Base-by-base conservation (phyloP, 2,329 filamentous ascomycete genomes). In the Septoria linicola region DNA sequence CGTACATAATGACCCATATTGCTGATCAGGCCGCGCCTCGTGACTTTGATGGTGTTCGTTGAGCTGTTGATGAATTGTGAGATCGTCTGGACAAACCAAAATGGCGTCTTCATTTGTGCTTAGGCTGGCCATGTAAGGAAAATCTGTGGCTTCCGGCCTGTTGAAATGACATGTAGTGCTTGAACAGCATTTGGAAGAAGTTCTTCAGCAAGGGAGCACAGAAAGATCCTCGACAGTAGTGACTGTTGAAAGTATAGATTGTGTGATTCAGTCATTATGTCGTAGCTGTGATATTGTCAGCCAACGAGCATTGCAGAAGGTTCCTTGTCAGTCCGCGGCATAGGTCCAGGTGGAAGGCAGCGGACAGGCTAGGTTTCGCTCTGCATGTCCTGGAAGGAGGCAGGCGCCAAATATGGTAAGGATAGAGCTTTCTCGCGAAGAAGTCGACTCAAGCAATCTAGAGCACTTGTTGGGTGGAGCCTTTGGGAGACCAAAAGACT, bases 71-170 rank as follows among this genome's bases (percentile, higher is more conserved):
- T 55, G 42, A 17, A 57, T 52, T 54, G 55, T 31, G 41, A 59
- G 57, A 55, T 44, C 21, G 35, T 55, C 57, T 47, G 54, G 57
- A 44, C 54, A 55, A 21, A 57, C 42, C 19, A 57, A 57, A 51
- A 57, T 17, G 54, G 49, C 43, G 34, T 57, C 54, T 37, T 35
- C 43, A 23, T 47, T 41, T 14, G 31, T 14, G 31, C 20, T 36
- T 10, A 35, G 17, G 31, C 31, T 16, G 36, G 31, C 42, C 19
- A 36, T 45, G 17, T 36, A 21, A 19, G 30, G 30, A 30, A 10
- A 8, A 8, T n/a, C 8, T 17, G 13, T n/a, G 32, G 31, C n/a
- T 35, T 16, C 17, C 13, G 14, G 5, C 31, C n/a, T 5, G 4
- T 34, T 4, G 13, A 16, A n/a, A 13, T 34, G 31, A n/a, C 31